Base-by-base conservation (phyloP, 164 flowering plant genomes). In the Aristolochia californica region DNA sequence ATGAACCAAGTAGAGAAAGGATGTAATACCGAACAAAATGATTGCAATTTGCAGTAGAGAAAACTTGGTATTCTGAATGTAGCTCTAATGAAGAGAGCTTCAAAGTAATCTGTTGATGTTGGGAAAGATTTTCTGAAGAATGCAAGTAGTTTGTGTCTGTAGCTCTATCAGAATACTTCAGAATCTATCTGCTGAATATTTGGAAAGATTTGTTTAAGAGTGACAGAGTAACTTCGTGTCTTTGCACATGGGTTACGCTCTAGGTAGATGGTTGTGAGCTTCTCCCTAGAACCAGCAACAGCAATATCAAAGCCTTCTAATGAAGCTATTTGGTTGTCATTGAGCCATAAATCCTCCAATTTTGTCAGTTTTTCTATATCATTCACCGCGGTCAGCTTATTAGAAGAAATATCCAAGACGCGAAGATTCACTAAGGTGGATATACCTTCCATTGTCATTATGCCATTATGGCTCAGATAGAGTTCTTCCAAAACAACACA, bases 391-490 rank as follows among this genome's bases (percentile, higher is more conserved):
- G 82, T 81, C 55, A 94, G 71, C 75, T 90, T 94, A 71, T 94
- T 94, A 51, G 95, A 79, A 17, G 99, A 80, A 26, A 89, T 76
- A 72, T 94, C 99, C 72, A 94, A 73, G 30, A 94, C 80, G 40
- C 79, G 84, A 26, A 94, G 91, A 69, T 90, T 85, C 15, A 80
- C 79, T 63, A 90, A 77, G 43, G 83, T 68, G 49, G 93, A 80
- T 57, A 88, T 61, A 54, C 97, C 97, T 73, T 90, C 99, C 95
- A 87, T 90, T 72, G 82, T 81, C 34, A 80, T 54, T 53, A 94
- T 90, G 54, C 99, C 99, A 82, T 93, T 93, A 72, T 93, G 99
- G 77, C 99, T 93, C 84, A 93, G 64, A 71, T 94, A 90, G 14
- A 90, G 71, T 74, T 94, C 99, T 71, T 89, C 99, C 44, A 94